Evolutionary conservation across 2,329 filamentous ascomycete species (phyloP).

Genomic region (Ceratocystis eucalypticola): DNA sequence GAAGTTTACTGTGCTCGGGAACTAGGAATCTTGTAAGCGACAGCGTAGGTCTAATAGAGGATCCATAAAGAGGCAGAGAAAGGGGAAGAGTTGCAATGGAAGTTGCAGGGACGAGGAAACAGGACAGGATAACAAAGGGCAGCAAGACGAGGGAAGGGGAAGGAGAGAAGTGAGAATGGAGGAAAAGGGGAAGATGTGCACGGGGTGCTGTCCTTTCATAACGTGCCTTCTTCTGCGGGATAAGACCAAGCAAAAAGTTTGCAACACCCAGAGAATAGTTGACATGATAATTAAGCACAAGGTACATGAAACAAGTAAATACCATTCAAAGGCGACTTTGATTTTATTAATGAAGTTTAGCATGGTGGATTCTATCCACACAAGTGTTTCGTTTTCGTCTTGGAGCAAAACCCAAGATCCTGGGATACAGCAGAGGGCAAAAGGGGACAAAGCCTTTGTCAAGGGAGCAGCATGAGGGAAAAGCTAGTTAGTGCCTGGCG

Average conservation of each 20-base stretch:
- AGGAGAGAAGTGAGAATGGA: not conserved
- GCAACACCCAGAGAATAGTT: not conserved
- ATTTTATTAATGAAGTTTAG: not conserved
- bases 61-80: not conserved
- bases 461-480: not conserved
- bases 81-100: not conserved
- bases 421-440: not conserved
- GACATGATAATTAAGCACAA: not conserved
- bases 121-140: not conserved
- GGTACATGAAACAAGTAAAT: not conserved
- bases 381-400: not conserved
- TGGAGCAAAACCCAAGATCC: not conserved
- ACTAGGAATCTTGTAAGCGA: not conserved
- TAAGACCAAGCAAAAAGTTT: not conserved
- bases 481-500: too few relatives aligned
- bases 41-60: not conserved
- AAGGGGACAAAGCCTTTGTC: constrained; percentile 5
- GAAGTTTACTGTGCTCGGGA: not conserved
- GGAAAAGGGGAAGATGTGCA: not conserved
- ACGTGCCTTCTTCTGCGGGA: not conserved
- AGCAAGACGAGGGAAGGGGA: not conserved
- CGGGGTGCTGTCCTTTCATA: not conserved
- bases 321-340: not conserved
- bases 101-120: not conserved
- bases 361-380: not conserved